These are phyloP conservation scores for Metschnikowia reukaufii DNA, from an alignment of 805 yeast species.

Conservation along the genomic window DNA sequence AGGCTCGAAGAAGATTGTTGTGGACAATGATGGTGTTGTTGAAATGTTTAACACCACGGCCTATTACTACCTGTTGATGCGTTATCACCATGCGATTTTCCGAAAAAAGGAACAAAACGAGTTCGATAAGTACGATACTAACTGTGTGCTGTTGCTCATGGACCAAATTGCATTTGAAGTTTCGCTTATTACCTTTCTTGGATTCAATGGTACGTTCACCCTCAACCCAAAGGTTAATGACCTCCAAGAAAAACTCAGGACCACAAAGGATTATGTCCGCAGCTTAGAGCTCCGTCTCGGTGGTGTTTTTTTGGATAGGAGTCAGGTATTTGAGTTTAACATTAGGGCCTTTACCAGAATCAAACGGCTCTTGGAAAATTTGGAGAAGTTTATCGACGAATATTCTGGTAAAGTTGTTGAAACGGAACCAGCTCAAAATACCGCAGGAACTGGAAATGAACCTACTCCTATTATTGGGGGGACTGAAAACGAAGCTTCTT, in stretches of 20 bases:
- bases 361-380: not conserved
- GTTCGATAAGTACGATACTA: conserved; percentile 5
- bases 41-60: conserved; percentile 11
- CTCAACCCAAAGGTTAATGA: not conserved
- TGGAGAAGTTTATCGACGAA: not conserved
- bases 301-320: conserved; percentile 3
- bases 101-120: conserved; percentile 3
- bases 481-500: no score
- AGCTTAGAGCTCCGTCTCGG: conserved; percentile 6
- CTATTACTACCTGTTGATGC: conserved; percentile 10
- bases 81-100: conserved; percentile 5
- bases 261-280: not conserved
- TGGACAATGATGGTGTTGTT: conserved; percentile 1
- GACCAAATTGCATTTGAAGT: conserved; percentile 8
- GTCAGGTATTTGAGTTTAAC: conserved; percentile 8
- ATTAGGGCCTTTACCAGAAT: conserved; percentile 3
- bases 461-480: no score
- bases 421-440: not conserved
- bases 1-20: not conserved
- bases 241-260: not conserved
- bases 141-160: conserved; percentile 7
- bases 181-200: conserved; percentile 7
- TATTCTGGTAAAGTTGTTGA: not conserved
- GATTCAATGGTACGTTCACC: not conserved
- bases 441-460: no score